A percentile compares a stretch with the other conserved stretches of the same genome.
Evolutionary conservation across 2,329 filamentous ascomycete genomes (phyloP).

Genomic region (Monilinia aucupariae): DNA sequence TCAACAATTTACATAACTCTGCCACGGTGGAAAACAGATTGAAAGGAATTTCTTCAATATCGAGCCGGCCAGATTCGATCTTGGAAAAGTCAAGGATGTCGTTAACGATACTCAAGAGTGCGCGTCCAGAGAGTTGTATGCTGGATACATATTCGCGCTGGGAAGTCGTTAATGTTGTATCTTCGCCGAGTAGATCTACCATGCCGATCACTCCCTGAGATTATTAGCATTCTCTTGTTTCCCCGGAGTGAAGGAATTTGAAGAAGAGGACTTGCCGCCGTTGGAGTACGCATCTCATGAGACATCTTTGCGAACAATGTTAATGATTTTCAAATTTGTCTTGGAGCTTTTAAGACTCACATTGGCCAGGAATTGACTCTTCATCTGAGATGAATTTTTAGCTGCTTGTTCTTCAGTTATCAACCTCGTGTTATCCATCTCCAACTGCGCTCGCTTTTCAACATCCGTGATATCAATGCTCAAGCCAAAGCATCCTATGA

Average conservation of each 20-base stretch:
- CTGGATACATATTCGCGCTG: constrained; percentile 28
- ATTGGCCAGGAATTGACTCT: constrained; percentile 30
- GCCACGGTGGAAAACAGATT: constrained; percentile 40
- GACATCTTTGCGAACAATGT: constrained; percentile 24
- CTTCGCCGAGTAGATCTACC: constrained; percentile 28
- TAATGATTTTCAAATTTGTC: neutral
- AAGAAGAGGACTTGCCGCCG: constrained; percentile 21
- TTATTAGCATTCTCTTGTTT: constrained; percentile 2
- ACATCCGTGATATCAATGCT: constrained; percentile 30
- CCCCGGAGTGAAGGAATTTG: neutral
- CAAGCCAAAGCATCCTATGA: constrained; percentile 27
- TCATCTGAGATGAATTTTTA: constrained; percentile 27
- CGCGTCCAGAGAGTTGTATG: constrained; percentile 27
- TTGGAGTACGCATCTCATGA: constrained; percentile 30
- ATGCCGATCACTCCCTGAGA: constrained; percentile 28
- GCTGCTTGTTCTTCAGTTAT: constrained; percentile 27
- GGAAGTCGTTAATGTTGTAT: constrained; percentile 22
- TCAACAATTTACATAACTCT: constrained; percentile 56
- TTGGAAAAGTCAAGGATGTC: constrained; percentile 70
- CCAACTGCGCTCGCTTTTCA: constrained; percentile 23
- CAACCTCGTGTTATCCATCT: constrained; percentile 26
- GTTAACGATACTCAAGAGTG: constrained; percentile 52
- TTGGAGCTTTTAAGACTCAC: constrained; percentile 14
- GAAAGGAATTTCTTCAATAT: constrained; percentile 64
- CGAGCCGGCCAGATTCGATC: constrained; percentile 66